phyloP scores from a whole-genome alignment of 129 eudicot genomes.

The Tagetes erecta region DNA sequence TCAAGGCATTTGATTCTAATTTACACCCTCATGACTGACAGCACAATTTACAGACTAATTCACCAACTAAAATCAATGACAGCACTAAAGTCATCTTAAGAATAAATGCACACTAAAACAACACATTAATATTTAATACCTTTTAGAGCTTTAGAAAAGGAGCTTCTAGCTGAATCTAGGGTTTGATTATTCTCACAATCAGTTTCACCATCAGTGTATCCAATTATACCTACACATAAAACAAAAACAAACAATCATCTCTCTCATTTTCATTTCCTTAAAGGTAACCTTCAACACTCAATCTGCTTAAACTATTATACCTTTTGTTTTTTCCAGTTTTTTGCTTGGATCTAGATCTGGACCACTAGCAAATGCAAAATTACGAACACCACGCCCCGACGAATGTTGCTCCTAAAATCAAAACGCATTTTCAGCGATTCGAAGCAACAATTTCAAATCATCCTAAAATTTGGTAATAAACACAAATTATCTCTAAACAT shows the following conservation, averaged over 20 bases:
- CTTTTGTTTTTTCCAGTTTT: conserved; percentile 69
- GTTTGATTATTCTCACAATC: conserved; percentile 55
- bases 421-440: conserved; percentile 25
- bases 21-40: conserved; percentile 13
- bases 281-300: conserved; percentile 17
- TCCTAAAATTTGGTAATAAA: conserved; percentile 16
- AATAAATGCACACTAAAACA: background rate
- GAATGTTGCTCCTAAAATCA: conserved; percentile 63
- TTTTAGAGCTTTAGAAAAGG: conserved; percentile 91
- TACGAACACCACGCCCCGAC: conserved; percentile 59
- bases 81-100: conserved; percentile 25
- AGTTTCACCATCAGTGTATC: conserved; percentile 52
- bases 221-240: conserved; percentile 42
- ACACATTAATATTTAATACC: conserved; percentile 37
- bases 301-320: conserved; percentile 32
- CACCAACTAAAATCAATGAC: conserved; percentile 27
- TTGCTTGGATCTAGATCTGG: conserved; percentile 77
- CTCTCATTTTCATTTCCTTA: conserved; percentile 22
- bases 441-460: conserved; percentile 25
- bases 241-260: conserved; percentile 4
- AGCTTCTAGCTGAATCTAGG: conserved; percentile 83
- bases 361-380: conserved; percentile 42
- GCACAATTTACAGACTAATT: conserved; percentile 7
- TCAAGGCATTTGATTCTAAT: conserved; percentile 18
- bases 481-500: conserved; percentile 2